phyloP scores from a whole-genome alignment of 108 stramenopile genomes.

The Stephanodiscus minutulus region DNA sequence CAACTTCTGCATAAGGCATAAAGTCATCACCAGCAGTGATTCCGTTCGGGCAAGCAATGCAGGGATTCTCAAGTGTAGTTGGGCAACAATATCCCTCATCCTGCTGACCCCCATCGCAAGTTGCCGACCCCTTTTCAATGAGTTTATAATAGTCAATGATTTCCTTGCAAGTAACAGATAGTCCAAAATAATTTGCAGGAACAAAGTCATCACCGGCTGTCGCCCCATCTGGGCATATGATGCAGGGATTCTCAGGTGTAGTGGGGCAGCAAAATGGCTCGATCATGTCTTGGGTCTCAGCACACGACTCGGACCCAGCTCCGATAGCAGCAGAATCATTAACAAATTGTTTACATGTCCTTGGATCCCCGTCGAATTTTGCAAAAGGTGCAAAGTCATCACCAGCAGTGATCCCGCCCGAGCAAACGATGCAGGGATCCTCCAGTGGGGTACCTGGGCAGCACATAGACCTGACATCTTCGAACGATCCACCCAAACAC shows the following conservation, averaged over 20 bases:
- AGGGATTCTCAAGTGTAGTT: neutral
- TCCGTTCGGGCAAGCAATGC: neutral
- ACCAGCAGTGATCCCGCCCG: neutral
- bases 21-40: conserved; percentile 2
- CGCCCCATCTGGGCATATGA: neutral
- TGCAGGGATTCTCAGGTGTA: conserved; percentile 1
- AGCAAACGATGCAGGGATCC: neutral
- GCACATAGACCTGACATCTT: neutral
- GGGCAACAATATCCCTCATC: neutral
- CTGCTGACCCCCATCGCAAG: neutral
- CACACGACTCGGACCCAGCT: too few relatives aligned
- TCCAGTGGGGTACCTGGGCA: neutral
- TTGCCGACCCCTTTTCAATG: neutral
- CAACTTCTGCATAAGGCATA: neutral
- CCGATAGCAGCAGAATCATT: too few relatives aligned
- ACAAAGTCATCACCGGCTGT: neutral
- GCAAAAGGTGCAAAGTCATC: neutral
- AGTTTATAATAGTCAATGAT: neutral
- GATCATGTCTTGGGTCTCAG: too few relatives aligned
- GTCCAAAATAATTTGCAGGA: neutral
- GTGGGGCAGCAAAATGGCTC: conserved; percentile 3
- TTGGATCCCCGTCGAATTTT: neutral
- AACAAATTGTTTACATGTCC: neutral
- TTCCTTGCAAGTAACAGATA: neutral
- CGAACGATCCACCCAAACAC: neutral